These are phyloP conservation scores for Arthrobotrys iridis DNA, from an alignment of 2,329 filamentous ascomycete species.

Conservation along the genomic window DNA sequence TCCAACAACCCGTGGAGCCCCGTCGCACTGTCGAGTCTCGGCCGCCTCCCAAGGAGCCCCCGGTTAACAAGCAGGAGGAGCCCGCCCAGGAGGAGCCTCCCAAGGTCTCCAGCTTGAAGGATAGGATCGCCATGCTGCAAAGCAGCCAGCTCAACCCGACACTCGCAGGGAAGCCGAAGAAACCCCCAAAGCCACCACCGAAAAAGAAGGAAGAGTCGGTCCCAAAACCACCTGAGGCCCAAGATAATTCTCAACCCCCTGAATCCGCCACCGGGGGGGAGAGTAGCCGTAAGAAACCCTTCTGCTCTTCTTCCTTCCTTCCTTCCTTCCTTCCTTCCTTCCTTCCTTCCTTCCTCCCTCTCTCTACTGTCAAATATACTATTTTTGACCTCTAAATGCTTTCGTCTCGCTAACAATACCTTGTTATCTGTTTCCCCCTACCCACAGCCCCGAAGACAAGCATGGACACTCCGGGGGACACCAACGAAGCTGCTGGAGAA, in stretches of 20 bases:
- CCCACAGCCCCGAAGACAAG: conserved; percentile 7
- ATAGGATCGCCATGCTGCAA: conserved; percentile 91
- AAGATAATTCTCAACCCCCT: neutral
- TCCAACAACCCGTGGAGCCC: conserved; percentile 74
- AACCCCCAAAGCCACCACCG: conserved; percentile 82
- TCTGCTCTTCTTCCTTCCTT: neutral
- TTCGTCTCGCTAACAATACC: neutral
- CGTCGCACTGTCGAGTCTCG: conserved; percentile 83
- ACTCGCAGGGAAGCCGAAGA: conserved; percentile 80
- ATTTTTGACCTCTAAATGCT: no score
- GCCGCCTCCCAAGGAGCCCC: conserved; percentile 27
- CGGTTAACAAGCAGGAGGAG: conserved; percentile 64
- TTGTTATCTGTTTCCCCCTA: neutral
- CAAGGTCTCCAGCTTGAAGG: conserved; percentile 92
- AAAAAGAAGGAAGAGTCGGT: conserved; percentile 63
- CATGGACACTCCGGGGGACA: neutral
- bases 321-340: neutral
- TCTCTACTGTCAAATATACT: no score
- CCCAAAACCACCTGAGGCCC: conserved; percentile 14
- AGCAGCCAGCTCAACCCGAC: conserved; percentile 92
- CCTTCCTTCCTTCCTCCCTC: no score
- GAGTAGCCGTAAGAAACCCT: neutral
- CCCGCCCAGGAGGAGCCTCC: conserved; percentile 76
- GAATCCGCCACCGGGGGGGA: conserved; percentile 12
- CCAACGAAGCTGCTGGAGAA: conserved; percentile 14